Evolutionary conservation across 1,284 basidiomycete genomes (phyloP), one percentile per base, ranked within the genome.

Genomic region (Cutaneotrichosporon curvatum): DNA sequence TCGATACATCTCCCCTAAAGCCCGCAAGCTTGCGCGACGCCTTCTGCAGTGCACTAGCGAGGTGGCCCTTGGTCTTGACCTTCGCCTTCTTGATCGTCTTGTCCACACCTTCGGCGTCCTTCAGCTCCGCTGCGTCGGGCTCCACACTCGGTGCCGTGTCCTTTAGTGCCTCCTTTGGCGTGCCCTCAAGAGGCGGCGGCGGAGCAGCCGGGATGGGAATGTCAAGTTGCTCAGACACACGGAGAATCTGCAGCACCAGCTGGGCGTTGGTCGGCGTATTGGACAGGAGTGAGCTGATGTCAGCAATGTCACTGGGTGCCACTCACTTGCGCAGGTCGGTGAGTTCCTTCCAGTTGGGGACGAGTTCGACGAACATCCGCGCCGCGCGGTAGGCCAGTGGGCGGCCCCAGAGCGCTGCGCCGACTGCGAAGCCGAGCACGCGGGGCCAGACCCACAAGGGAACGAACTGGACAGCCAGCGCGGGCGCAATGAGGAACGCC

Each of bases 191-290:
- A 3, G 40, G 19, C 6, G 37, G 19, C 9, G 32, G 32, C 7
- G 32, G 32, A 7, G 32, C 14, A 16, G 32, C 14, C 8, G 32
- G 32, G 32, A 34, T 14, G 7, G 32, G 32, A 7, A 15, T 6
- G 32, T 25, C 19, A 22, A 22, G 37, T 20, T 23, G 14, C n/a
- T 38, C 21, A 10, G 22, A 38, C 5, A 38, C 37, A 16, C 14
- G 20, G 10, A 38, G 14, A 14, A 38, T 10, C 25, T 78, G 76
- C 4, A 80, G 62, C 0, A 76, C 76, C 33, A 80, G 70, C 53
- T 80, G 79, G 4, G 78, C 76, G 52, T 80, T 76, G 38, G 79
- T 80, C 3, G 79, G 79, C 0, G 79, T 77, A 10, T 76, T 72
- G 19, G 68, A 73, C 15, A 79, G 61, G 32, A 80, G 55, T 3